Base-by-base conservation (phyloP, 805 yeast genomes). In the Schwanniomyces sp. region DNA sequence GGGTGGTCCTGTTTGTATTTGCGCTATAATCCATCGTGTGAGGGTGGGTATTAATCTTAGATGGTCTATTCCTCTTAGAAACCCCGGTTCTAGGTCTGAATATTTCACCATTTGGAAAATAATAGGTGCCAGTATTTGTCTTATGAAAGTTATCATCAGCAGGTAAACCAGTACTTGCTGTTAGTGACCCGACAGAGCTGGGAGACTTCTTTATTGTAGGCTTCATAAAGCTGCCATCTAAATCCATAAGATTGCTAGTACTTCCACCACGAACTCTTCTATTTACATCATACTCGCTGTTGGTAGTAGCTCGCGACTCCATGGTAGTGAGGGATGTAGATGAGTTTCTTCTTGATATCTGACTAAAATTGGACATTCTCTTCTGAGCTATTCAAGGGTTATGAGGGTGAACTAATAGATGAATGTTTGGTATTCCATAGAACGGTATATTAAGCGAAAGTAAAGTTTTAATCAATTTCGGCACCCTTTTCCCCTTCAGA, bases 51-150 rank as follows among this genome's bases (percentile, higher is more conserved):
- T 36, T 44, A 40, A 63, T 49, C 52, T 66, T 70, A 36, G 55
- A 54, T 7, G 80, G 80, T 44, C 72, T 64, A 27, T 65, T 55
- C 45, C 78, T 62, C 41, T 65, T 70, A n/a, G 65, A 48, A 1
- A 77, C 77, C 10, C 68, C 64, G 39, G 57, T 60, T 34, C 82
- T 57, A 1, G 82, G 82, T 30, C 76, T 62, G 57, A 78, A 79
- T 2, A 77, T 68, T 54, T 79, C 84, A 42, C 84, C 84, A 56
- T 79, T 78, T 12, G 82, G 82, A 55, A 79, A 79, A 51, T 65
- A 71, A 53, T 62, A 74, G 12, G 69, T 50, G 9, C 72, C 64
- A 16, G 44, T 46, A 44, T 47, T 44, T 9, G 52, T 46, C 44
- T 53, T 57, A 25, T 43, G 48, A 39, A 48, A 48, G 18, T 32